phyloP scores from a whole-genome alignment of 768 basidiomycete species.

The Suillus bovinus region DNA sequence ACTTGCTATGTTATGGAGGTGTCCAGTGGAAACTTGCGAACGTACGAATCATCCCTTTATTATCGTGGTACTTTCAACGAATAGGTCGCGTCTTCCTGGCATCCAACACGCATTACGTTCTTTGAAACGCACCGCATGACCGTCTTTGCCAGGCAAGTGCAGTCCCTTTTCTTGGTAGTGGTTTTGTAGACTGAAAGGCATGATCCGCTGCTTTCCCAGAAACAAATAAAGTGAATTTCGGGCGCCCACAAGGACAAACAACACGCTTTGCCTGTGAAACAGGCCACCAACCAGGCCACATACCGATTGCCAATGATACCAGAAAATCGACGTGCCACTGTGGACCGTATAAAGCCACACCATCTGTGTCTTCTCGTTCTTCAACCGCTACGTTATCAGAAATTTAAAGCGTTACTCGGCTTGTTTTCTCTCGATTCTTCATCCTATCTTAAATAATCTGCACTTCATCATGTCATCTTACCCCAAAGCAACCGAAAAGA shows the following conservation, averaged over 20 bases:
- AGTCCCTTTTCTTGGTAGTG: conserved; percentile 3
- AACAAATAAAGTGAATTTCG: conserved; percentile 31
- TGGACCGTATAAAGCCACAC: conserved; percentile 30
- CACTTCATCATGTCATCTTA: not conserved
- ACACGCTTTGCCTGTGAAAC: conserved; percentile 34
- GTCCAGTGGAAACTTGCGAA: conserved; percentile 17
- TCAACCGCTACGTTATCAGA: conserved; percentile 4
- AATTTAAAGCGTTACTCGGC: not conserved
- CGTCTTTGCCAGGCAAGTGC: conserved; percentile 12
- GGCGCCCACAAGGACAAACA: conserved; percentile 51
- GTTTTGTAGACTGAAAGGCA: conserved; percentile 9
- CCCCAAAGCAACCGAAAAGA: not conserved
- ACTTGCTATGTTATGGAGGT: conserved; percentile 14
- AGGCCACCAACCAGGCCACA: conserved; percentile 18
- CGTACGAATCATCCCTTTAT: conserved; percentile 12
- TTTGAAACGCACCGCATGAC: conserved; percentile 13
- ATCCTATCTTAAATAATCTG: not conserved
- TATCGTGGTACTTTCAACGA: not conserved
- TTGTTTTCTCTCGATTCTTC: not conserved
- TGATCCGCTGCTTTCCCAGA: conserved; percentile 23
- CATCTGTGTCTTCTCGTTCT: not conserved
- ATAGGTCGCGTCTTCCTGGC: not conserved
- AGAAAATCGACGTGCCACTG: conserved; percentile 27
- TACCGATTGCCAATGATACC: conserved; percentile 34
- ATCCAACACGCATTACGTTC: not conserved